Conservation (phyloP, 106 monocot genomes). For the Gastrodia elata region DNA sequence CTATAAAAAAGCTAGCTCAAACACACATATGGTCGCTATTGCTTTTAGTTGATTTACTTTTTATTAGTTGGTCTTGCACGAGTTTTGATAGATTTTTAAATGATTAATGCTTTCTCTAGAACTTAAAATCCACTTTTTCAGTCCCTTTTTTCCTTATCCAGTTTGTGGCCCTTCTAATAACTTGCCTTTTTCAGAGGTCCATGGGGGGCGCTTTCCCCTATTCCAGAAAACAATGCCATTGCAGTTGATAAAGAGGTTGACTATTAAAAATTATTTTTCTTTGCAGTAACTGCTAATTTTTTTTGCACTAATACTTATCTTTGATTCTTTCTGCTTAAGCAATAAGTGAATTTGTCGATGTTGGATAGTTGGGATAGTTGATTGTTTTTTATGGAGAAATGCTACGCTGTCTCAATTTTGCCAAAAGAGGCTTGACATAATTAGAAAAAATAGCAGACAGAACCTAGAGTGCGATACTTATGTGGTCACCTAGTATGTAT, state of each 20-base stretch:
- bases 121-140: neutral
- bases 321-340: neutral
- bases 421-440: too few species aligned
- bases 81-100: too few species aligned
- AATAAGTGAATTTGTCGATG: neutral
- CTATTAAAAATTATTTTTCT: neutral
- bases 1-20: too few species aligned
- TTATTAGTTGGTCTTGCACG: too few species aligned
- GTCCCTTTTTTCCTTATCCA: neutral
- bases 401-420: too few species aligned
- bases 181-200: constrained; percentile 48
- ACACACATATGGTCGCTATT: too few species aligned
- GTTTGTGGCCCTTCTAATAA: neutral
- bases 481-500: too few species aligned
- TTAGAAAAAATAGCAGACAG: too few species aligned
- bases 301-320: neutral
- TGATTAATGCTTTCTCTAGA: neutral
- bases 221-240: constrained; percentile 97
- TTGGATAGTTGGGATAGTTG: neutral
- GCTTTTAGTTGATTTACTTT: too few species aligned
- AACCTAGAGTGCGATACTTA: too few species aligned
- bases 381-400: neutral
- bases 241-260: constrained; percentile 59
- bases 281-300: constrained; percentile 5
- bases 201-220: constrained; percentile 81